Conservation (phyloP, 306 rosid species). For the Vachellia collinsii region DNA sequence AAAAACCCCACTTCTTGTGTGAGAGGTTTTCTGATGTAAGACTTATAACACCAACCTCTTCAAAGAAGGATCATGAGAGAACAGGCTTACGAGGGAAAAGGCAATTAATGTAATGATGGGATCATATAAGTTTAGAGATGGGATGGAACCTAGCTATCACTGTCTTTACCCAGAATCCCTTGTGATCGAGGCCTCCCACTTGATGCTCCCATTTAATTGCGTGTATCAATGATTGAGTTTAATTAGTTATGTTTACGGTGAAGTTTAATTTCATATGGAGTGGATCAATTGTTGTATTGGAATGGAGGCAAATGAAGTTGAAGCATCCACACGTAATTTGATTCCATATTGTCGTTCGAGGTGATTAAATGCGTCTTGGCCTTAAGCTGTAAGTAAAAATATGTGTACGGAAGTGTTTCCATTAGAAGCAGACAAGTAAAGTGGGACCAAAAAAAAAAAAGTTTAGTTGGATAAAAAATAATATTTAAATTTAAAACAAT, state of each 20-base stretch:
- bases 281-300: constrained; percentile 15
- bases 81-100: too few relatives aligned
- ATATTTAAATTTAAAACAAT: too few relatives aligned
- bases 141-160: not conserved
- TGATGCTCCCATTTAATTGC: not conserved
- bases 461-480: too few relatives aligned
- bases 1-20: too few relatives aligned
- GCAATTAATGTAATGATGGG: too few relatives aligned
- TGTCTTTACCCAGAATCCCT: constrained; percentile 26
- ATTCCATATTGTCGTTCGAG: constrained; percentile 13
- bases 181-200: constrained; percentile 24
- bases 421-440: too few relatives aligned
- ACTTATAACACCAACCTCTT: too few relatives aligned
- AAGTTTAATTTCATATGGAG: too few relatives aligned
- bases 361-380: constrained; percentile 32
- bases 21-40: too few relatives aligned
- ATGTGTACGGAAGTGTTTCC: too few relatives aligned
- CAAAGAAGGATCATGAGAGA: too few relatives aligned
- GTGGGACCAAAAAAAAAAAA: too few relatives aligned
- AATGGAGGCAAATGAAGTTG: constrained; percentile 14
- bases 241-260: not conserved
- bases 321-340: constrained; percentile 21
- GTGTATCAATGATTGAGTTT: constrained; percentile 1
- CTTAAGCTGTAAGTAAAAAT: not conserved
- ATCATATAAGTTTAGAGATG: not conserved